phyloP scores from a whole-genome alignment of 2,329 filamentous ascomycete genomes.

The Colletotrichum sp. region DNA sequence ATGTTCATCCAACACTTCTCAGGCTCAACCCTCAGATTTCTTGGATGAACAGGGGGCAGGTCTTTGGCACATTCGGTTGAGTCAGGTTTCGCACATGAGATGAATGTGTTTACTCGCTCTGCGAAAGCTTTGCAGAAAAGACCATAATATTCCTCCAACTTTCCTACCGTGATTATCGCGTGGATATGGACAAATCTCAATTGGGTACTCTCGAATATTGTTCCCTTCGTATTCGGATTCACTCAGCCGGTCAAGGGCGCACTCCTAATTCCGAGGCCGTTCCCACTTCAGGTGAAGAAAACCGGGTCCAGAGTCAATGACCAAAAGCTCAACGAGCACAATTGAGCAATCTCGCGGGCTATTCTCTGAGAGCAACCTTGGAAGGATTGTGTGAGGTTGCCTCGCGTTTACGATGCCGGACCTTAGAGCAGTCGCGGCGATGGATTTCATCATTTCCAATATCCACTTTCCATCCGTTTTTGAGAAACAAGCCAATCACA shows the following conservation, averaged over 20 bases:
- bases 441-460: not conserved
- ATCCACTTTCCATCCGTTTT: not conserved
- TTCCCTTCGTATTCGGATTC: not conserved
- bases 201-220: accelerated
- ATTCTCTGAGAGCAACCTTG: not conserved
- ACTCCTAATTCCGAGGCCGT: not conserved
- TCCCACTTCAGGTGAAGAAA: not conserved
- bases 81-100: not conserved
- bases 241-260: not conserved
- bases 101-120: not conserved
- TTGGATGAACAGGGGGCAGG: not conserved
- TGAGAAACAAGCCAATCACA: not conserved
- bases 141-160: accelerated
- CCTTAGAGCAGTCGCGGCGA: not conserved
- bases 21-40: not conserved
- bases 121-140: not conserved
- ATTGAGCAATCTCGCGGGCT: not conserved
- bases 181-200: not conserved
- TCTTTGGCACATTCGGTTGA: not conserved
- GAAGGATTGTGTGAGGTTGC: not conserved
- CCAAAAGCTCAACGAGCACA: not conserved
- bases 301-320: not conserved
- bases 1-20: not conserved
- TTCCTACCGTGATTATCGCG: accelerated
- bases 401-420: not conserved